phyloP scores from a whole-genome alignment of 495 filamentous ascomycete genomes.

The Aspergillus haitiensis region DNA sequence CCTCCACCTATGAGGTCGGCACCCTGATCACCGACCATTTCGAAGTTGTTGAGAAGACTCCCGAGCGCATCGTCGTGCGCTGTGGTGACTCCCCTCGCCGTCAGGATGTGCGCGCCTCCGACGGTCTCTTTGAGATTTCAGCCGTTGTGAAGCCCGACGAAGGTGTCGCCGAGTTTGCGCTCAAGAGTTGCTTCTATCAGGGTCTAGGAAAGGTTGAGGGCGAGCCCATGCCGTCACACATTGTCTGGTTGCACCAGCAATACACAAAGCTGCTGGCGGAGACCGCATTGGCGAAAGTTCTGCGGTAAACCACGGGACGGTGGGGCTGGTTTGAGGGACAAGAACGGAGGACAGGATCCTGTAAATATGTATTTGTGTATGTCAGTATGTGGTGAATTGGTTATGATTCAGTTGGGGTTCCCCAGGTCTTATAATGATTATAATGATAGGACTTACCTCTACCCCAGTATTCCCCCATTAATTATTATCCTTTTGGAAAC shows the following conservation, averaged over 20 bases:
- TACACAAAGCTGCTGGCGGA: conserved; percentile 66
- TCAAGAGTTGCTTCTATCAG: conserved; percentile 69
- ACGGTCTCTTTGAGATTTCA: conserved; percentile 70
- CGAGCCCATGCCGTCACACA: conserved; percentile 54
- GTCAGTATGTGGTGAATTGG: not conserved
- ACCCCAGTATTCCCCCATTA: no score
- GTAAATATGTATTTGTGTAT: not conserved
- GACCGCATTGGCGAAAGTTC: conserved; percentile 46
- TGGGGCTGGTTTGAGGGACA: not conserved
- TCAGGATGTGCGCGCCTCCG: conserved; percentile 55
- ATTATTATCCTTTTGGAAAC: no score
- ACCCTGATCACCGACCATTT: conserved; percentile 74
- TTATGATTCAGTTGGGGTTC: not conserved
- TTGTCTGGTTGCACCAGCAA: conserved; percentile 60
- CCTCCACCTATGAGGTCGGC: conserved; percentile 58
- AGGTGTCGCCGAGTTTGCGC: conserved; percentile 59
- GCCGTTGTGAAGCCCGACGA: conserved; percentile 60
- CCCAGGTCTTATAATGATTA: not conserved
- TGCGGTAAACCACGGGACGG: conserved; percentile 13
- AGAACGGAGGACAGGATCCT: not conserved
- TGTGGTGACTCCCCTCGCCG: conserved; percentile 67
- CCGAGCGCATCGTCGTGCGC: conserved; percentile 60
- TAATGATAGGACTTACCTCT: conserved; percentile 4
- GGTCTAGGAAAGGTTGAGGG: conserved; percentile 48
- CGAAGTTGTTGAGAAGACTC: conserved; percentile 67